Base-by-base conservation (phyloP, 331 rosid genomes). In the Spiraea crenata region DNA sequence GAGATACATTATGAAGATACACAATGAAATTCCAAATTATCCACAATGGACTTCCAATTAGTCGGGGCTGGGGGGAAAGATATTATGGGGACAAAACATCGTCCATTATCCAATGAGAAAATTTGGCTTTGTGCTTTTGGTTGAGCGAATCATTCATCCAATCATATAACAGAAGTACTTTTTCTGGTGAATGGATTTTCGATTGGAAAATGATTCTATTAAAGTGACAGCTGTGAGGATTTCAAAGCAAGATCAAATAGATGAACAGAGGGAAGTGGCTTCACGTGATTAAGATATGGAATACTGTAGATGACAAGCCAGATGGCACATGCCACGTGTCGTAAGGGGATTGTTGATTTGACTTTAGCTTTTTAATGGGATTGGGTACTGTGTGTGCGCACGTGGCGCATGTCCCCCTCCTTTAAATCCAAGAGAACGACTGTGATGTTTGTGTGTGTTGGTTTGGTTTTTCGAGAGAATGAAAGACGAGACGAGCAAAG, bases 261-360 rank as follows among this genome's bases (percentile, higher is more conserved):
- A 25, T 25, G 31, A 25, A 25, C 31, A 25, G 31, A 3, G 35
- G 63, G 5, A 48, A 61, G 34, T 52, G 41, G 39, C 66, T 77
- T 50, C 77, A 77, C 77, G 81, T 77, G 77, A 51, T 57, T 65
- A 57, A 57, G 69, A 77, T 55, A 39, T 56, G 58, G 54, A 63
- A 46, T 17, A 44, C 16, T 0, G 55, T 4, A 39, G 25, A 64
- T 35, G n/a, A 14, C 16, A 7, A 3, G 0, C 67, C 41, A 38
- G 7, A 25, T 44, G 66, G 55, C 46, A 5, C 5, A 3, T 68
- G 74, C 61, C 63, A 68, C 63, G 37, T 68, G 64, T 75, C 47
- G 1, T 17, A 31, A 68, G 49, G 69, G 79, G 70, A 67, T 17
- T 59, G 46, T 54, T 17, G 14, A 12, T 69, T 46, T 40, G 39